phyloP scores from a whole-genome alignment of 345 rosid species.

The Pugionium cornutum region DNA sequence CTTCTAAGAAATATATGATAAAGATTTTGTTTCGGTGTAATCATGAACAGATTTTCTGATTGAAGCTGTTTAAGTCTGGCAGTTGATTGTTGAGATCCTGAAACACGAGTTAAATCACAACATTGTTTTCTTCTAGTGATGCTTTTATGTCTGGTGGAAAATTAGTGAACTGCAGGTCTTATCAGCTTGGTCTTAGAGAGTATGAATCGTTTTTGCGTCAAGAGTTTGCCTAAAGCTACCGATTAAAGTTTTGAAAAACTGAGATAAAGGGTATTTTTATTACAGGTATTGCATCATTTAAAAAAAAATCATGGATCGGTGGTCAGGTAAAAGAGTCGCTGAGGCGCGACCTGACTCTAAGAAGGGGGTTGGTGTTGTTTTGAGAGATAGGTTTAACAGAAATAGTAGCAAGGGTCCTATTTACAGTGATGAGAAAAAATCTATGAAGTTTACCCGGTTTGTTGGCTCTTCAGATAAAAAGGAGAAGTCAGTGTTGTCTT shows the following conservation, averaged over 20 bases:
- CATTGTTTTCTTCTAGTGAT: not conserved
- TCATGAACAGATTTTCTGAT: not conserved
- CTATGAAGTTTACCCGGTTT: conserved; percentile 51
- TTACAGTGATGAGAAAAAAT: conserved; percentile 58
- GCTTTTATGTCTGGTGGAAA: not conserved
- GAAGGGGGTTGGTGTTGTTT: conserved; percentile 56
- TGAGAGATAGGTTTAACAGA: conserved; percentile 60
- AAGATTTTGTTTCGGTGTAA: conserved; percentile 7
- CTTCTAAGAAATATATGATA: not conserved
- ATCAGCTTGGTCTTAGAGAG: not conserved
- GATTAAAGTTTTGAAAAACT: conserved; percentile 1
- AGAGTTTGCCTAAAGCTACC: not conserved
- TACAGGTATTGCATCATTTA: conserved; percentile 43
- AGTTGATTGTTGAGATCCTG: conserved; percentile 4
- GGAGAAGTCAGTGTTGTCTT: conserved; percentile 56
- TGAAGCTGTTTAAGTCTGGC: not conserved
- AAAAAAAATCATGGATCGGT: conserved; percentile 61
- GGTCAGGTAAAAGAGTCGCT: conserved; percentile 63
- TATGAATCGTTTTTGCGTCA: not conserved
- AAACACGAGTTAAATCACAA: not conserved
- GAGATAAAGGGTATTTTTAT: conserved; percentile 3
- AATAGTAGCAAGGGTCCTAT: conserved; percentile 52
- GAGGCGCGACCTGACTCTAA: conserved; percentile 48
- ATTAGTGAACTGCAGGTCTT: not conserved
- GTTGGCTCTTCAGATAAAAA: conserved; percentile 51